Percentiles rank a stretch among this genome's conserved stretches.
Evolutionary conservation across 2,329 filamentous ascomycete species (phyloP).

Genomic region (Epichloe sp.): DNA sequence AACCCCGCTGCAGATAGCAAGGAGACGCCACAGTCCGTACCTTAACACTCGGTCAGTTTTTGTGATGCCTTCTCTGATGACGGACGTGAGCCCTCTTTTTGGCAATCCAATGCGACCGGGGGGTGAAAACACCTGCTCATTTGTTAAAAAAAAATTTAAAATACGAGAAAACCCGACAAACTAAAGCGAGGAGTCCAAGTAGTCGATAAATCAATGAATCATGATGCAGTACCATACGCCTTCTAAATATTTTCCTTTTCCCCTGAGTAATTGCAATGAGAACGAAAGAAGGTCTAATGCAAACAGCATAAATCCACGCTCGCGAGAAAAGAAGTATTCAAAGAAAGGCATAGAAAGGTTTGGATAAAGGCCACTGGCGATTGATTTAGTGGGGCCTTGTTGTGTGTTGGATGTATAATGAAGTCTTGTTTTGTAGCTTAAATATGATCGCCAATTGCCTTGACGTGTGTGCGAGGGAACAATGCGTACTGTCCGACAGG

Average conservation of each 20-base stretch:
- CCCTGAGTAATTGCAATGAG: neutral
- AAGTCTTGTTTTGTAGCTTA: constrained; percentile 7
- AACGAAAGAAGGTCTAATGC: neutral
- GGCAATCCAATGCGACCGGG: too few relatives aligned
- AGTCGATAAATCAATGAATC: neutral
- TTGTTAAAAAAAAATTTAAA: neutral
- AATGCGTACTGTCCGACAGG: constrained; percentile 34
- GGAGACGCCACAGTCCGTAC: neutral
- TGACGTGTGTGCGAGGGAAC: constrained; percentile 26
- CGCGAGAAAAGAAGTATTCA: neutral
- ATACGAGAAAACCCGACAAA: neutral
- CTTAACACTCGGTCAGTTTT: neutral
- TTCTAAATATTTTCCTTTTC: neutral
- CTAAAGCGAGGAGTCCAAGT: neutral
- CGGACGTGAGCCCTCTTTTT: too few relatives aligned
- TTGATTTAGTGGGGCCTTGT: neutral
- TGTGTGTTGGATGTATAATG: neutral
- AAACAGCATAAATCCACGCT: neutral
- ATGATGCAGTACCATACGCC: neutral
- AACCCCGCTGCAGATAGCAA: neutral
- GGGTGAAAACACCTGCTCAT: too few relatives aligned
- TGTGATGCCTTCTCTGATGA: neutral
- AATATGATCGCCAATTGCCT: constrained; percentile 20
- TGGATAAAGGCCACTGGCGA: too few relatives aligned
- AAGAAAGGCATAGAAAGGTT: neutral